Evolutionary conservation across 2,329 filamentous ascomycete genomes (phyloP), one percentile per base, ranked within the genome.

Genomic region (Monosporascus cannonballus): DNA sequence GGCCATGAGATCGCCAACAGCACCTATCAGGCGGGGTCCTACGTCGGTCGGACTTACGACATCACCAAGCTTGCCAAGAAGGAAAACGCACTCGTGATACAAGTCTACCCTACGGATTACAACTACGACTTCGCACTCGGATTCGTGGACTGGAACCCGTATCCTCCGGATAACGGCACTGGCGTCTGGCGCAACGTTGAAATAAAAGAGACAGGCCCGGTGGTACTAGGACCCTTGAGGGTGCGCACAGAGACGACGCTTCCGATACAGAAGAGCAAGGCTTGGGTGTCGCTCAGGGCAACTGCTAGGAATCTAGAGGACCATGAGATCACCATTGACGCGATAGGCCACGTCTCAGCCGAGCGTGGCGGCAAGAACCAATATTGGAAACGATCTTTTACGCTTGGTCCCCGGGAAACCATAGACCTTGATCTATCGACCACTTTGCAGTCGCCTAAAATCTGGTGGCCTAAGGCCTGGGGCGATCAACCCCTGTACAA

Each of bases 391-490:
- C 54, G 69, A 36, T 56, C 54, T 0, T 51, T 78, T 45, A 67
- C 59, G 41, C 56, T 83, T 14, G 59, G 62, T 2, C 61, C 77
- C 14, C 56, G 61, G 1, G 63, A 72, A 51, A 67, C 65, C 15
- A 68, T 66, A 8, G 73, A 75, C 1, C 51, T 81, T 0, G 59
- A 63, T 1, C 53, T 80, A 1, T 59, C 62, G 2, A 63, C 69
- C 1, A 61, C 62, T 1, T 55, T 84, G 14, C 49, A 67, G 0
- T 66, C 74, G 1, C 77, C 80, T 0, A 59, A 73, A 14, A 70
- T 84, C 14, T 86, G 83, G 83, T 86, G 82, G 81, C 82, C 83
- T 0, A 75, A 72, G 41, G 68, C 73, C 48, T 86, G 82, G 82
- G 83, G 83, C 2, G 58, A 67, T 0, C 83, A 83, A 57, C 77